Conservation (phyloP, 306 rosid species). For the Rosa chinensis region DNA sequence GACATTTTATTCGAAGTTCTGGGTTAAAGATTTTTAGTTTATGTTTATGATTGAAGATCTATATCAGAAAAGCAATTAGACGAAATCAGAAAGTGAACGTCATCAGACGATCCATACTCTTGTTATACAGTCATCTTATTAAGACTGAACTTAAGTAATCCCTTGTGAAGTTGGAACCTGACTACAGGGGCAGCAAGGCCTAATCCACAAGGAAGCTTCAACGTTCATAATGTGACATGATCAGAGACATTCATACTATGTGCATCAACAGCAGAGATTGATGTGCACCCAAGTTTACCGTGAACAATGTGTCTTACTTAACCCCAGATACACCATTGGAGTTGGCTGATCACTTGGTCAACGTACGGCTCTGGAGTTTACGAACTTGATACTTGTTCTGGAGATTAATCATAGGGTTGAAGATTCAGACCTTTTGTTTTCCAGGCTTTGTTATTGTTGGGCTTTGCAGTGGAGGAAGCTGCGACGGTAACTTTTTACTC, state of each 20-base stretch:
- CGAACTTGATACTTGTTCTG: conserved; percentile 27
- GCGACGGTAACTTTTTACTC: conserved; percentile 49
- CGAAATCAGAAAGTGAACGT: too few relatives aligned
- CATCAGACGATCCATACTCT: too few relatives aligned
- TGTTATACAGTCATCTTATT: neutral
- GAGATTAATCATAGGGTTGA: neutral
- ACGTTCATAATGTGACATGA: conserved; percentile 52
- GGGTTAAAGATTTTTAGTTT: neutral
- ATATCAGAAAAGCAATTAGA: too few relatives aligned
- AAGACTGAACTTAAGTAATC: neutral
- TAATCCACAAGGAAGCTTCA: conserved; percentile 70
- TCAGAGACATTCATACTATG: conserved; percentile 53
- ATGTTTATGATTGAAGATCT: too few relatives aligned
- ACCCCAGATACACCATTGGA: conserved; percentile 61
- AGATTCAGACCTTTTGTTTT: conserved; percentile 9
- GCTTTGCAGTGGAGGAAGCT: conserved; percentile 71
- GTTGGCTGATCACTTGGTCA: conserved; percentile 53
- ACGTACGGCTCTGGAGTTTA: conserved; percentile 41
- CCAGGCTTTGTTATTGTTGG: conserved; percentile 82
- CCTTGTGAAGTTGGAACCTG: conserved; percentile 60
- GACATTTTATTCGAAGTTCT: neutral
- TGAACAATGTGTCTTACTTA: conserved; percentile 63
- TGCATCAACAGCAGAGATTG: conserved; percentile 36
- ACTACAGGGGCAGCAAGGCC: conserved; percentile 86
- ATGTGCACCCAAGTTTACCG: conserved; percentile 36